Conservation (phyloP, 257 asterid species). For the Penstemon newberryi region DNA sequence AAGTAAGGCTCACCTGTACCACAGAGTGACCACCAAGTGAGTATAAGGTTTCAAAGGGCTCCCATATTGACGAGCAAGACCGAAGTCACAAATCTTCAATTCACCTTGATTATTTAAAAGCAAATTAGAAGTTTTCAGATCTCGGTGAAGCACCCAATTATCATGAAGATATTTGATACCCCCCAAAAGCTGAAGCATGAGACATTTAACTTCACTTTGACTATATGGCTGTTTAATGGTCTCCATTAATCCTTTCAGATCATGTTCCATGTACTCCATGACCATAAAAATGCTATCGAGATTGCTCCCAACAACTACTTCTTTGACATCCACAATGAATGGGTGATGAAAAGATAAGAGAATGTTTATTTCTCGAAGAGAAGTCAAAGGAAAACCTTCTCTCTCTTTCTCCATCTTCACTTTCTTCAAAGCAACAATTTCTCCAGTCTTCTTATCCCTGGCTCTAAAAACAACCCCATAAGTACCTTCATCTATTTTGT, state of each 20-base stretch:
- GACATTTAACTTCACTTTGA: constrained; percentile 92
- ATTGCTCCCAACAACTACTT: constrained; percentile 85
- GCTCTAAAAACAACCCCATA: constrained; percentile 94
- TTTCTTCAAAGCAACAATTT: constrained; percentile 90
- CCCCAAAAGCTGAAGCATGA: constrained; percentile 85
- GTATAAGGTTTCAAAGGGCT: constrained; percentile 91
- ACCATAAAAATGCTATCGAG: constrained; percentile 92
- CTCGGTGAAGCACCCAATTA: constrained; percentile 94
- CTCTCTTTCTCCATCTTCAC: constrained; percentile 97
- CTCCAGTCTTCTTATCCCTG: constrained; percentile 82
- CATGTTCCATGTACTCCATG: constrained; percentile 99
- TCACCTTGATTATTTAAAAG: constrained; percentile 82
- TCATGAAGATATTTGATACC: constrained; percentile 89
- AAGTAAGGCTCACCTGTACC: constrained; percentile 81
- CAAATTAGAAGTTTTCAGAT: constrained; percentile 85
- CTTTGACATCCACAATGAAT: constrained; percentile 88
- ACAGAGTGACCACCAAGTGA: constrained; percentile 88
- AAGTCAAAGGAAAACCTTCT: constrained; percentile 91
- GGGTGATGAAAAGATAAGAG: constrained; percentile 82
- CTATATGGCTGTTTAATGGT: constrained; percentile 84
- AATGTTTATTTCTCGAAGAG: constrained; percentile 87
- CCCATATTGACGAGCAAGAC: constrained; percentile 94
- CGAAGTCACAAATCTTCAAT: constrained; percentile 93
- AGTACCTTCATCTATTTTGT: constrained; percentile 92
- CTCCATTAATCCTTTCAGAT: constrained; percentile 88